Evolutionary conservation across 129 eudicot genomes (phyloP), one percentile per base, ranked within the genome.

Genomic region (Escallonia herrerae): DNA sequence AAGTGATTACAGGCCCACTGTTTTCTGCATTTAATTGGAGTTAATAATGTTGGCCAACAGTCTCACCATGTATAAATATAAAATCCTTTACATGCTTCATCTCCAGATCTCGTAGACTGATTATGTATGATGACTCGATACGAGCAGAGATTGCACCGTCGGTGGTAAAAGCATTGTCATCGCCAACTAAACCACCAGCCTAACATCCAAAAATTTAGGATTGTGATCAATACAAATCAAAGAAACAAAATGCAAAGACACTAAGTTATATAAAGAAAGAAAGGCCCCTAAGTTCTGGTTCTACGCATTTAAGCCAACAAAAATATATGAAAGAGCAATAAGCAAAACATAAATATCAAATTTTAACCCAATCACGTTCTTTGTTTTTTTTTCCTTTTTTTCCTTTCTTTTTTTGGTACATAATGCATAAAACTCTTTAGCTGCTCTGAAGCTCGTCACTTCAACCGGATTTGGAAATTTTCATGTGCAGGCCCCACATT

Each of bases 61-160:
- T 58, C 97, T 82, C 73, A 93, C 98, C 98, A 47, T 93, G 90
- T 63, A 93, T 76, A 54, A 83, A 89, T 65, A 81, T 75, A 78
- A 93, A 87, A 76, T 93, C 98, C 77, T 86, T 89, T 47, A 83
- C 95, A 83, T 93, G 96, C 79, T 82, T 89, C 83, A 89, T 86
- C 61, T 89, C 95, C 59, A 93, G 79, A 65, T 89, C 96, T 46
- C 87, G 77, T 68, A 93, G 73, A 56, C 76, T 81, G 60, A 93
- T 81, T 67, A 83, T 66, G 73, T 93, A 88, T 2, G 98, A 93
- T 40, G 96, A 93, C 50, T 88, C 90, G 43, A 89, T 64, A 39
- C 90, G 91, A 77, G 96, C 90, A 64, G 96, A 76, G 73, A 74
- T 75, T 41, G 95, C 60, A 49, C 90, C 81, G 53, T n/a, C 97